Evolutionary conservation across 1,284 basidiomycete species (phyloP), one percentile per base, ranked within the genome.

Genomic region (Ganoderma leucocontextum): DNA sequence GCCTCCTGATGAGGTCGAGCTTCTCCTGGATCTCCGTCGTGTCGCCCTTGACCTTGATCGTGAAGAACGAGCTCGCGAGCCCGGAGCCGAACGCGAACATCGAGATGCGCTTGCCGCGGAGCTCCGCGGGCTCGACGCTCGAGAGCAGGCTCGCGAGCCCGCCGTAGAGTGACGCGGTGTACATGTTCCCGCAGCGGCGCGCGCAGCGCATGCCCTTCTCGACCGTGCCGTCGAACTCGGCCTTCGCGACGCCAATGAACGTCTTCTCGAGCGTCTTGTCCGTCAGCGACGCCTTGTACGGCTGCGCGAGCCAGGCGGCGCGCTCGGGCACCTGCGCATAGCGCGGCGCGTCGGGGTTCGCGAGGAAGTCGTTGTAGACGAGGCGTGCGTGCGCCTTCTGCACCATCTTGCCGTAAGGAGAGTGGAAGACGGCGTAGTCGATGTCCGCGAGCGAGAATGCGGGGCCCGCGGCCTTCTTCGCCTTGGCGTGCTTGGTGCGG

Each of bases 201-300:
- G 95, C 95, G 83, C 92, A 93, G 72, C 90, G 88, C 87, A 96
- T 95, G 35, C 84, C 87, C 7, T 94, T 92, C 70, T 89, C 88
- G 35, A 95, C 91, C 76, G 91, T 89, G 71, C 86, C 81, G 70
- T 87, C 86, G 82, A 95, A 97, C 60, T 88, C 85, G 29, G 85
- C 81, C 79, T 94, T 94, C 66, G 92, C 91, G 72, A 91, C 83
- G 47, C 80, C 82, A 64, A 97, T 88, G 82, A 98, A 97, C 6
- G 93, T 89, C 88, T 99, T 99, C 83, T 99, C 98, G 76, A 99
- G 89, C 73, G 86, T 88, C 87, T 99, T 99, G 87, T 99, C 96
- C 39, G 90, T 91, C 72, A 98, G 88, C 0, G 95, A 92, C 73
- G 90, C 90, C 55, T 87, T 85, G 78, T 91, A 89, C 49, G 93